Percentiles rank a stretch among this genome's conserved stretches.
These are phyloP conservation scores for Garcia nutans DNA, from an alignment of 345 rosid genomes.

Conservation along the genomic window DNA sequence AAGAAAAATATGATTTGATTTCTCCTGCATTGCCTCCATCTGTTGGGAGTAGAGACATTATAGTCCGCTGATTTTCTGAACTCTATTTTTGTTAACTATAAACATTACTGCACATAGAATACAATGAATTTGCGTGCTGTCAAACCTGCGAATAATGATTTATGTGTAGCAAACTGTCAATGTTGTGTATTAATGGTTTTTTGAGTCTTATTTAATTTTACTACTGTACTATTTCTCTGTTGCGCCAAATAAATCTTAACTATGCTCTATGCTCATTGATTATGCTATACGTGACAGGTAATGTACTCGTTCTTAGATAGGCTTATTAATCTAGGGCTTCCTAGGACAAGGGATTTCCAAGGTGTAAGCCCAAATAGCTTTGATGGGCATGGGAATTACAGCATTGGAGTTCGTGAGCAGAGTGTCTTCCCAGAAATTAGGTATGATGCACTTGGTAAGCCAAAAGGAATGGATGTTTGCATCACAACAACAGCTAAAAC, in stretches of 20 bases:
- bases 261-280: neutral
- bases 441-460: slow-evolving; percentile 64
- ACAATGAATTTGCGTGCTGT: too few relatives aligned
- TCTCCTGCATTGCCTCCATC: too few relatives aligned
- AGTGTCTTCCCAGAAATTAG: slow-evolving; percentile 83
- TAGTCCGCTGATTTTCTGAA: too few relatives aligned
- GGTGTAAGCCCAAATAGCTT: slow-evolving; percentile 84
- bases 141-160: too few relatives aligned
- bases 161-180: neutral
- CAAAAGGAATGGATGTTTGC: slow-evolving; percentile 94
- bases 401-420: slow-evolving; percentile 77
- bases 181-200: neutral
- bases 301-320: slow-evolving; percentile 93
- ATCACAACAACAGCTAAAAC: slow-evolving; percentile 74
- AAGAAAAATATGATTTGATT: too few relatives aligned
- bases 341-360: slow-evolving; percentile 89
- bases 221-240: neutral
- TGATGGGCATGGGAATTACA: slow-evolving; percentile 91
- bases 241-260: neutral
- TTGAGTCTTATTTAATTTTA: neutral
- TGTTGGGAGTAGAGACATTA: too few relatives aligned
- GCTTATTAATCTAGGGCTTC: slow-evolving; percentile 88
- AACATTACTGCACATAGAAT: too few relatives aligned
- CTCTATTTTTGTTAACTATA: too few relatives aligned
- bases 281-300: slow-evolving; percentile 42